Percentiles rank a stretch among this genome's conserved stretches.
These are phyloP conservation scores for Mycena vulgaris DNA, from an alignment of 768 basidiomycete genomes.

Conservation along the genomic window DNA sequence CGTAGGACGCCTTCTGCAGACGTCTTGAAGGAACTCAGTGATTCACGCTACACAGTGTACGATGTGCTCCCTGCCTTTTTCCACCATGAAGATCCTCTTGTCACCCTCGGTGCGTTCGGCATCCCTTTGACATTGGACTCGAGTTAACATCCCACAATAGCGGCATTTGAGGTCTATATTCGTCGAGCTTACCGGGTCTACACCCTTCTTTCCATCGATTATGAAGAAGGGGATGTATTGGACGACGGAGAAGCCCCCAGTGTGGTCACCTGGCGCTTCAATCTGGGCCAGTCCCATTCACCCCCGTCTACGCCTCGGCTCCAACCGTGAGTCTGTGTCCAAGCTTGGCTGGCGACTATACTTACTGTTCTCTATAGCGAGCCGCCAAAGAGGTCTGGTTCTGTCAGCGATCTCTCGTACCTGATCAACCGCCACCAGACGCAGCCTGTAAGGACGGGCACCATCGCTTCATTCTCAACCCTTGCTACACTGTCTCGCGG, in stretches of 20 bases:
- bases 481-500: constrained; percentile 77
- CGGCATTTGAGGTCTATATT: constrained; percentile 96
- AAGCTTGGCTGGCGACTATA: not conserved
- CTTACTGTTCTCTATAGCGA: constrained; percentile 54
- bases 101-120: constrained; percentile 80
- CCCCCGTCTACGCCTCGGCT: constrained; percentile 88
- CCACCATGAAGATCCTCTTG: constrained; percentile 86
- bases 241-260: constrained; percentile 89
- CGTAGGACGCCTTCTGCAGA: constrained; percentile 87
- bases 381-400: constrained; percentile 78
- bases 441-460: constrained; percentile 92
- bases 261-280: constrained; percentile 95
- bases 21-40: constrained; percentile 91
- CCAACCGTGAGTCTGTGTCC: constrained; percentile 55
- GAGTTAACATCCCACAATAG: constrained; percentile 56
- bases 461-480: constrained; percentile 92
- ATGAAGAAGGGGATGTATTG: constrained; percentile 90
- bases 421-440: constrained; percentile 89
- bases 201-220: constrained; percentile 91
- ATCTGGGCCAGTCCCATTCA: constrained; percentile 89
- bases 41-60: constrained; percentile 96
- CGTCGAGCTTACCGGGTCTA: constrained; percentile 97
- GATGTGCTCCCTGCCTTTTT: constrained; percentile 98
- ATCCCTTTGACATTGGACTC: not conserved
- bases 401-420: constrained; percentile 96